Conservation (phyloP, 1,139 yeast genomes). For the Maudiozyma humilis region DNA sequence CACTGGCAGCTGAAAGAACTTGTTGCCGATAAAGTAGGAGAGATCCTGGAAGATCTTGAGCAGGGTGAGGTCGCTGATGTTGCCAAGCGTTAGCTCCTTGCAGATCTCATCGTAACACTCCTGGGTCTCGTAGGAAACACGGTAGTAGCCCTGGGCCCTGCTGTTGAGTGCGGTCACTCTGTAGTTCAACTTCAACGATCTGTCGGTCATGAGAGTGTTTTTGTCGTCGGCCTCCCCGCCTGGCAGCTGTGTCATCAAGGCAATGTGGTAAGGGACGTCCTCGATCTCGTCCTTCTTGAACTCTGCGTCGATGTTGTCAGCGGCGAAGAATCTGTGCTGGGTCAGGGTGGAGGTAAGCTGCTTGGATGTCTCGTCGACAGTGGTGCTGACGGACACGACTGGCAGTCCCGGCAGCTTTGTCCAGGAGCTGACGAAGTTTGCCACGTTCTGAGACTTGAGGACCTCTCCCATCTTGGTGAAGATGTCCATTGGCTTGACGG, state of each 20-base stretch:
- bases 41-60: conserved; percentile 31
- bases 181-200: conserved; percentile 32
- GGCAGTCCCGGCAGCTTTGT: conserved; percentile 53
- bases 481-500: conserved; percentile 48
- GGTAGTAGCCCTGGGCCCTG: conserved; percentile 42
- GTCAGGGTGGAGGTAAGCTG: conserved; percentile 32
- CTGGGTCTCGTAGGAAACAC: conserved; percentile 32
- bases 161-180: conserved; percentile 38
- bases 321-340: conserved; percentile 43
- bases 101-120: conserved; percentile 29
- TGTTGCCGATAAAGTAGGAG: conserved; percentile 26
- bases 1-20: conserved; percentile 19
- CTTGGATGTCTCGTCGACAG: conserved; percentile 22
- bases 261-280: conserved; percentile 36
- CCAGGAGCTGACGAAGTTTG: conserved; percentile 52
- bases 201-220: conserved; percentile 39
- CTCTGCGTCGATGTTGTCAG: conserved; percentile 7
- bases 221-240: conserved; percentile 36
- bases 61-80: conserved; percentile 25
- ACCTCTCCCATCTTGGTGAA: conserved; percentile 38
- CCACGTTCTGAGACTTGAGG: conserved; percentile 31
- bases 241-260: conserved; percentile 40
- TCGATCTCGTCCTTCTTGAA: conserved; percentile 18
- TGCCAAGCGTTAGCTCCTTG: conserved; percentile 21
- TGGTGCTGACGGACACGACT: conserved; percentile 36